Percentiles rank a stretch among this genome's conserved stretches.
Conservation (phyloP, 352 stramenopile genomes). For the Pythium volutum region DNA sequence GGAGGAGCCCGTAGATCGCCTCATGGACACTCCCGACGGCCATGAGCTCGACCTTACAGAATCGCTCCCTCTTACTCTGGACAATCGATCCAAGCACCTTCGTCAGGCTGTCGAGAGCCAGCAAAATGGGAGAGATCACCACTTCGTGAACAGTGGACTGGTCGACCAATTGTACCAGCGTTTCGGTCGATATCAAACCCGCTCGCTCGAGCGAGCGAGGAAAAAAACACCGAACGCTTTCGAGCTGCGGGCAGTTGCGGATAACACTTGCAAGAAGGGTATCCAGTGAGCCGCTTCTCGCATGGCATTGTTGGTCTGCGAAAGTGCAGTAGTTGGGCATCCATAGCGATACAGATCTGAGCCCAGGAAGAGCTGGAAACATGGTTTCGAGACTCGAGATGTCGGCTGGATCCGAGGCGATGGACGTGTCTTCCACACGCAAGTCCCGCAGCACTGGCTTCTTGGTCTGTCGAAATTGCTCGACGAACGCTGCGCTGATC, state of each 20-base stretch:
- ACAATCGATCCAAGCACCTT: background rate
- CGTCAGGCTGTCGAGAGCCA: background rate
- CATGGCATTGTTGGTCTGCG: background rate
- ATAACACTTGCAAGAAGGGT: background rate
- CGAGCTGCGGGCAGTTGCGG: background rate
- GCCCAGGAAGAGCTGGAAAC: background rate
- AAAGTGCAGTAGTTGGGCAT: constrained; percentile 2
- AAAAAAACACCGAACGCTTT: background rate
- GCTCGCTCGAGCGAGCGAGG: background rate
- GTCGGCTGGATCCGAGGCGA: background rate
- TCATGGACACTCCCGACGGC: background rate
- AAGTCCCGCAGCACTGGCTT: background rate
- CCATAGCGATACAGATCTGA: background rate
- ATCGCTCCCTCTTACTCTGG: background rate
- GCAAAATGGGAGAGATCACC: background rate
- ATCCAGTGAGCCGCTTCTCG: background rate
- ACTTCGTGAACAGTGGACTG: background rate
- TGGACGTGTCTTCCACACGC: background rate
- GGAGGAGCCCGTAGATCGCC: background rate
- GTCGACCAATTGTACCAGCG: background rate
- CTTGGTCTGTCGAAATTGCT: background rate
- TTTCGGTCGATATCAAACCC: background rate
- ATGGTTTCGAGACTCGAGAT: background rate
- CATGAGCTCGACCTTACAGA: background rate
- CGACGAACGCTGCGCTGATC: background rate